Percentiles rank a stretch among this genome's conserved stretches.
phyloP scores from a whole-genome alignment of 73 alveolate species.

The Tetrahymena thermophila region DNA sequence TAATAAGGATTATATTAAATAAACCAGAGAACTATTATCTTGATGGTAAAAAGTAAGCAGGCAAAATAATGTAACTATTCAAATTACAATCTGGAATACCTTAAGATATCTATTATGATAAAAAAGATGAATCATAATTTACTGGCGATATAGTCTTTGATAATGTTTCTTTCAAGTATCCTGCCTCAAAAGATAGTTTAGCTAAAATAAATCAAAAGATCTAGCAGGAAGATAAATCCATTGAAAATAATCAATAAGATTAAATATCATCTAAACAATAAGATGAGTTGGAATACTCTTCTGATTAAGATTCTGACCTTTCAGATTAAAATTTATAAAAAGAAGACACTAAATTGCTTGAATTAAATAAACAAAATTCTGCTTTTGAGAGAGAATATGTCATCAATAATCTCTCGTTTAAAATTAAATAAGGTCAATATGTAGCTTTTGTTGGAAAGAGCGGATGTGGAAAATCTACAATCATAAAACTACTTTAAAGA shows the following conservation, averaged over 20 bases:
- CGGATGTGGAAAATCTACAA: conserved; percentile 54
- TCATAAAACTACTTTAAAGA: conserved; percentile 10
- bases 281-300: background rate
- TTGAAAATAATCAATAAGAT: no score
- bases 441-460: conserved; percentile 86
- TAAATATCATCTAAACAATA: no score
- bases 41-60: background rate
- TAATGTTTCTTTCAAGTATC: conserved; percentile 16
- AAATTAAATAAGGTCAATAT: conserved; percentile 49
- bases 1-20: background rate
- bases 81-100: background rate
- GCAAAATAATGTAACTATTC: background rate
- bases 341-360: conserved; percentile 16
- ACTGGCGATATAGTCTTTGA: conserved; percentile 12
- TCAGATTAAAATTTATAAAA: background rate
- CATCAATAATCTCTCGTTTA: conserved; percentile 41
- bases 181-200: background rate
- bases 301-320: background rate
- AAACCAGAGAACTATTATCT: background rate
- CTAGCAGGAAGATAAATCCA: background rate
- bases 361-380: background rate
- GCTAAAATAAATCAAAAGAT: background rate
- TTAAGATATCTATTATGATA: background rate
- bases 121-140: background rate
- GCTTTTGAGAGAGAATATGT: conserved; percentile 28